phyloP scores from a whole-genome alignment of 495 filamentous ascomycete species.

The Penicillium paradoxum region DNA sequence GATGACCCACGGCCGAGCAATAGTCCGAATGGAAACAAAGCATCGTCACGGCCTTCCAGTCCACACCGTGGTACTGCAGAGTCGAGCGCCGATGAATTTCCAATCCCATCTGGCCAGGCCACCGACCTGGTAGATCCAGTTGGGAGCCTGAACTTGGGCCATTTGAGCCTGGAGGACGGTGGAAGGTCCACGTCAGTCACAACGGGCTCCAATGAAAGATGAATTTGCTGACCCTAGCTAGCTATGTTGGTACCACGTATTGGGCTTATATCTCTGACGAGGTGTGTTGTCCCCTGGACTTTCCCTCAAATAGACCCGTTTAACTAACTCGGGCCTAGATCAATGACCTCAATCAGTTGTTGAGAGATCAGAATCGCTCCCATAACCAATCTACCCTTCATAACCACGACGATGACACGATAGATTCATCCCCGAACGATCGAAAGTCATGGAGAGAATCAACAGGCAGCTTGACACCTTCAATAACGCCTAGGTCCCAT shows the following conservation, averaged over 20 bases:
- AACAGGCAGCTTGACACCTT: constrained; percentile 11
- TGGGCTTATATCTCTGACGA: constrained; percentile 51
- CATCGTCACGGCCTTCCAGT: constrained; percentile 24
- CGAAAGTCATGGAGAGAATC: constrained; percentile 22
- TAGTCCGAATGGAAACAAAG: constrained; percentile 12
- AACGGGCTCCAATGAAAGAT: not conserved
- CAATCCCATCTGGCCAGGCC: constrained; percentile 42
- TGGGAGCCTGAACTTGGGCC: constrained; percentile 42
- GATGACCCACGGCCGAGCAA: constrained; percentile 17
- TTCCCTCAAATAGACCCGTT: not conserved
- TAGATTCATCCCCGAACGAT: constrained; percentile 8
- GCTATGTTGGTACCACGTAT: constrained; percentile 49
- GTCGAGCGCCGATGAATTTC: constrained; percentile 43
- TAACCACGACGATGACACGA: constrained; percentile 17
- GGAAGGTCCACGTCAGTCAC: constrained; percentile 39
- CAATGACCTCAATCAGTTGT: constrained; percentile 44
- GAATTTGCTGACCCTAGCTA: constrained; percentile 15
- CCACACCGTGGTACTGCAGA: constrained; percentile 32
- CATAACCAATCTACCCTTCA: constrained; percentile 27
- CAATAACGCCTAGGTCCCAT: constrained; percentile 6
- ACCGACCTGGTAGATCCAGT: constrained; percentile 44
- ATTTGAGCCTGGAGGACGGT: constrained; percentile 45
- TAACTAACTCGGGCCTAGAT: constrained; percentile 25
- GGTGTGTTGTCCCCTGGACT: constrained; percentile 19
- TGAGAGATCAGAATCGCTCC: constrained; percentile 40